These are phyloP conservation scores for Takashimella koratensis DNA, from an alignment of 1,284 basidiomycete genomes.

Conservation along the genomic window DNA sequence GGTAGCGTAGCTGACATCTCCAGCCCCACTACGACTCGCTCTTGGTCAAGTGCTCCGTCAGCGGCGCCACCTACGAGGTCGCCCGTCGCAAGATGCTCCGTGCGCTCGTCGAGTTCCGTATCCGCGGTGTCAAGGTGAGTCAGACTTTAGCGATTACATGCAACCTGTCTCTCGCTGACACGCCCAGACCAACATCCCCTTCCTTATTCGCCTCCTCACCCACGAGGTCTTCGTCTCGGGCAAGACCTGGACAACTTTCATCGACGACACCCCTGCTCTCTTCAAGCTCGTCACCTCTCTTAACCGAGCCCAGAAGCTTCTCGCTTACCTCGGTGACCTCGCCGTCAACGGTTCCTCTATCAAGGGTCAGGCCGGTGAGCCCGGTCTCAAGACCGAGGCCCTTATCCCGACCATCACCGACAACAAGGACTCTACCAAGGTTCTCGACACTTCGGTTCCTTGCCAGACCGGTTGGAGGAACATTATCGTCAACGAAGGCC, in stretches of 20 bases:
- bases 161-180: slow-evolving; percentile 3
- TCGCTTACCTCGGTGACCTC: slow-evolving; percentile 94
- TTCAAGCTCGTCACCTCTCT: slow-evolving; percentile 98
- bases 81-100: slow-evolving; percentile 98
- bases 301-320: slow-evolving; percentile 96
- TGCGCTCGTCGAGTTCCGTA: slow-evolving; percentile 98
- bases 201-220: slow-evolving; percentile 97
- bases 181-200: slow-evolving; percentile 93
- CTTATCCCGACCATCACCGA: slow-evolving; percentile 76
- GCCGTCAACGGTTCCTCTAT: slow-evolving; percentile 98
- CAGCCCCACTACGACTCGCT: slow-evolving; percentile 97
- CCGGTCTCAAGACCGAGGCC: slow-evolving; percentile 88
- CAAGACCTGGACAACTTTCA: slow-evolving; percentile 99
- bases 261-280: slow-evolving; percentile 97
- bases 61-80: slow-evolving; percentile 97
- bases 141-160: not conserved
- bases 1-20: not conserved
- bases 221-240: slow-evolving; percentile 94
- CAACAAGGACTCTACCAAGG: slow-evolving; percentile 67
- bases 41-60: slow-evolving; percentile 94
- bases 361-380: slow-evolving; percentile 71
- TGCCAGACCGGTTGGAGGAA: slow-evolving; percentile 94
- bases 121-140: slow-evolving; percentile 89
- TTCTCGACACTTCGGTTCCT: slow-evolving; percentile 75
- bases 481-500: slow-evolving; percentile 97